These are phyloP conservation scores for Polytolypa hystricis DNA, from an alignment of 2,329 filamentous ascomycete genomes.

Conservation along the genomic window DNA sequence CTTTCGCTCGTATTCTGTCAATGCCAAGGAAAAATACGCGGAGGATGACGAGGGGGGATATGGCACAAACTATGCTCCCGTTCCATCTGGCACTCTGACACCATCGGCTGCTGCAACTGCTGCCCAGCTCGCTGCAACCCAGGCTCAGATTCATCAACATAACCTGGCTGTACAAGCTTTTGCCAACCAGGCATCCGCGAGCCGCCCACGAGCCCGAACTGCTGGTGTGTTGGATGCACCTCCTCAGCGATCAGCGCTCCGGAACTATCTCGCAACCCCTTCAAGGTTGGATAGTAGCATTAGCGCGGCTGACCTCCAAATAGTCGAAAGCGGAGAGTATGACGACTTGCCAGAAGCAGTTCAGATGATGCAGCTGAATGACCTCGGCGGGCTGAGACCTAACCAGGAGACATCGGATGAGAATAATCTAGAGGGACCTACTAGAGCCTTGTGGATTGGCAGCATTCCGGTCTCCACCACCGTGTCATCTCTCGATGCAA, in stretches of 20 bases:
- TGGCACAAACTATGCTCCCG: constrained; percentile 45
- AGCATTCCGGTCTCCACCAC: constrained; percentile 97
- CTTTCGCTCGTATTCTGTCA: constrained; percentile 95
- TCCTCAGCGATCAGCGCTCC: constrained; percentile 50
- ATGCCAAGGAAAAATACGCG: constrained; percentile 94
- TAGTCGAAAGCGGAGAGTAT: constrained; percentile 66
- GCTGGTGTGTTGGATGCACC: constrained; percentile 81
- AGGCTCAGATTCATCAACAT: constrained; percentile 69
- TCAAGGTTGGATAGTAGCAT: constrained; percentile 66
- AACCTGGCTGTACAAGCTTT: constrained; percentile 91
- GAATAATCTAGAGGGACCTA: constrained; percentile 73
- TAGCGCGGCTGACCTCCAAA: constrained; percentile 60
- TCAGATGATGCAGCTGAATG: constrained; percentile 59
- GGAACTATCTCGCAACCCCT: constrained; percentile 67
- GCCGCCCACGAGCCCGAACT: constrained; percentile 76
- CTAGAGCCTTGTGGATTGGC: constrained; percentile 89
- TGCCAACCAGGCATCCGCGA: constrained; percentile 70
- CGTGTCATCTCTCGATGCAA: constrained; percentile 83
- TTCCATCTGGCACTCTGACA: constrained; percentile 49
- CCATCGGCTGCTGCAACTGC: constrained; percentile 46
- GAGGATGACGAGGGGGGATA: constrained; percentile 77
- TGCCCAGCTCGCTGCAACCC: constrained; percentile 49
- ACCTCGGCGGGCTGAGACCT: constrained; percentile 53
- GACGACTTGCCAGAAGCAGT: constrained; percentile 73
- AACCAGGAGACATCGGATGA: constrained; percentile 61